Base-by-base conservation (phyloP, 2,329 filamentous ascomycete genomes). In the Fusarium buxicola region DNA sequence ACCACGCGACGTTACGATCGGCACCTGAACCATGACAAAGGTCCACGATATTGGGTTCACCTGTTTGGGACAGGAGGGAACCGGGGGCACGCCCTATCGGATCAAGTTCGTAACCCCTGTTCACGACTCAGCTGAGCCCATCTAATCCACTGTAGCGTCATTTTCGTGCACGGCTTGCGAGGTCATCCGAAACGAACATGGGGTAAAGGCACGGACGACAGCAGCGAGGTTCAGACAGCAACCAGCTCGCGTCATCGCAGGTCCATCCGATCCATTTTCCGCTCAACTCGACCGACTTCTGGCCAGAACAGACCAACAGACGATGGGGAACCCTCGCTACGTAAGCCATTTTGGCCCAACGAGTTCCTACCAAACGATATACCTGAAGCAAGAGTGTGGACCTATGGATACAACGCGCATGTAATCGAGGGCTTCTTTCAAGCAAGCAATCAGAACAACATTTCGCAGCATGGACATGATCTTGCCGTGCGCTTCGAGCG, bases 401-500 rank as follows among this genome's bases (percentile, higher is more conserved):
- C 76, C n/a, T 80, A 78, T 53, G 76, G 77, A 34, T 79, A 78
- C 62, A 73, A 79, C 51, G 75, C 75, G 15, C 72, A 78, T 56
- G 72, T 76, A 8, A 71, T 76, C 48, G 69, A 69, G 15, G 72
- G 72, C 3, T 30, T 77, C 21, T 77, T 77, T 49, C 49, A 74
- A 60, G 66, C 73, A n/a, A 74, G 71, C 61, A 77, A 75, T 67
- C 67, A 75, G 64, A 77, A 78, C 50, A 77, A 70, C 50, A 65
- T 78, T 18, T 76, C 70, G 28, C 68, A 77, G 51, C 76, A 79
- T 65, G 73, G 74, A 49, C 58, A 49, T 36, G 71, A 76, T 50
- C 56, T 76, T 28, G 58, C 59, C 5, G 62, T 66, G 8, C 64
- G 66, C 34, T 47, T 78, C 11, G 72, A 76, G 44, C 60, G 73